These are phyloP conservation scores for Rhododendron molle DNA, from an alignment of 148 eudicot genomes.

Conservation along the genomic window DNA sequence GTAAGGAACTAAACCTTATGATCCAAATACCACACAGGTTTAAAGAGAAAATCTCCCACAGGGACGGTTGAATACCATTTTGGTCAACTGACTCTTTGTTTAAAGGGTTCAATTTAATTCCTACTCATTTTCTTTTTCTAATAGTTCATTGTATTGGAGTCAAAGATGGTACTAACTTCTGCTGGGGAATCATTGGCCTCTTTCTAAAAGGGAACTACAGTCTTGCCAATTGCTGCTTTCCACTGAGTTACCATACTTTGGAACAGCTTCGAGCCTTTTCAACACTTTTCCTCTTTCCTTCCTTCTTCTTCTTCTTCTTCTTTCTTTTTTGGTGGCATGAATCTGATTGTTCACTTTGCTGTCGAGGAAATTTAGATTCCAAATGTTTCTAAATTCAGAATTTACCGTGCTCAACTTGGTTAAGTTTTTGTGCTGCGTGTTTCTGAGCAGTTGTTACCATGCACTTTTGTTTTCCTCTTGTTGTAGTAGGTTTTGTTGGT, in stretches of 20 bases:
- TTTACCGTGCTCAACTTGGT: not conserved
- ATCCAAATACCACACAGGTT: not conserved
- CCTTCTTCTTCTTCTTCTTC: not conserved
- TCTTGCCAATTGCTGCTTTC: not conserved
- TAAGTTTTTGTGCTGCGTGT: not conserved
- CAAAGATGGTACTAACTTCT: not conserved
- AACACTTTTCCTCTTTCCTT: not conserved
- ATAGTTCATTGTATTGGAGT: not conserved
- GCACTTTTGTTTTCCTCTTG: not conserved
- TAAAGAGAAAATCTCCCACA: not conserved
- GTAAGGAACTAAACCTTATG: not conserved
- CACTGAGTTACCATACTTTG: not conserved
- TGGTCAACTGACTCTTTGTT: not conserved
- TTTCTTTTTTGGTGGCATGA: not conserved
- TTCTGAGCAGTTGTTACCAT: slow-evolving; percentile 4
- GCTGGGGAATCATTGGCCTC: not conserved
- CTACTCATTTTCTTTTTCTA: not conserved
- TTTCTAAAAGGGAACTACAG: not conserved
- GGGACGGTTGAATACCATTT: not conserved
- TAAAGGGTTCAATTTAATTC: not conserved
- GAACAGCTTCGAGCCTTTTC: not conserved
- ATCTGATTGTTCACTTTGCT: not conserved
- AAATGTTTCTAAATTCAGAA: not conserved
- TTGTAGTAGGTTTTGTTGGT: too few relatives aligned
- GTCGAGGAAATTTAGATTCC: not conserved